Evolutionary conservation across 805 yeast species (phyloP).

Genomic region (Metschnikowia reukaufii): DNA sequence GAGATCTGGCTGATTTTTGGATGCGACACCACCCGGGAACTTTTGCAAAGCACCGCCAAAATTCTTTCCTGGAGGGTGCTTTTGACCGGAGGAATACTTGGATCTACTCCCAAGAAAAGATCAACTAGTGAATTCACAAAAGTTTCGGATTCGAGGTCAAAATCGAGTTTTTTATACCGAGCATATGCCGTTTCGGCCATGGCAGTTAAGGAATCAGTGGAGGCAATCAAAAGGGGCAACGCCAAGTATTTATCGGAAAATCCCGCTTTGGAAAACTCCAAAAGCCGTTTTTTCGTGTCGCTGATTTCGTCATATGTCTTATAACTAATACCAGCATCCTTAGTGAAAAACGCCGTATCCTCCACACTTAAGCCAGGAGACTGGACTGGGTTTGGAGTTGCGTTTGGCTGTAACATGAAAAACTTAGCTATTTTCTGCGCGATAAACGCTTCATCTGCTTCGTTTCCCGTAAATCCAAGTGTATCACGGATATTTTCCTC

Average conservation of each 20-base stretch:
- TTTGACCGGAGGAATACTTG: constrained; percentile 50
- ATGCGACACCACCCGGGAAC: constrained; percentile 50
- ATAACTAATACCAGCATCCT: constrained; percentile 64
- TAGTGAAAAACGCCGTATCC: constrained; percentile 64
- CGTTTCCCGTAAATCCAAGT: constrained; percentile 35
- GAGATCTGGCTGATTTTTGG: constrained; percentile 48
- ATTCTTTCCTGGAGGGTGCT: constrained; percentile 57
- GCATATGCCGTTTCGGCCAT: constrained; percentile 57
- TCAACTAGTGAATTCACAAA: constrained; percentile 46
- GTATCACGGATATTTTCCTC: constrained; percentile 34
- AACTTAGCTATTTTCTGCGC: constrained; percentile 52
- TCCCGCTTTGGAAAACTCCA: constrained; percentile 43
- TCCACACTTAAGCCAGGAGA: constrained; percentile 64
- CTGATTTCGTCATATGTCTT: constrained; percentile 46
- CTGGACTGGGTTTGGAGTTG: constrained; percentile 26
- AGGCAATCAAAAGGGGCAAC: constrained; percentile 59
- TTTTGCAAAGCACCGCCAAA: constrained; percentile 48
- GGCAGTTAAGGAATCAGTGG: constrained; percentile 56
- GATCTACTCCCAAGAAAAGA: constrained; percentile 52
- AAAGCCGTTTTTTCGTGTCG: constrained; percentile 27
- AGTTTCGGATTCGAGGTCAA: constrained; percentile 51
- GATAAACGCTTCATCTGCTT: constrained; percentile 46
- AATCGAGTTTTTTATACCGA: constrained; percentile 46
- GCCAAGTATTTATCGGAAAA: constrained; percentile 38
- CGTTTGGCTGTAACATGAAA: constrained; percentile 52